phyloP scores from a whole-genome alignment of 495 filamentous ascomycete genomes.

The Talaromyces proteolyticus region DNA sequence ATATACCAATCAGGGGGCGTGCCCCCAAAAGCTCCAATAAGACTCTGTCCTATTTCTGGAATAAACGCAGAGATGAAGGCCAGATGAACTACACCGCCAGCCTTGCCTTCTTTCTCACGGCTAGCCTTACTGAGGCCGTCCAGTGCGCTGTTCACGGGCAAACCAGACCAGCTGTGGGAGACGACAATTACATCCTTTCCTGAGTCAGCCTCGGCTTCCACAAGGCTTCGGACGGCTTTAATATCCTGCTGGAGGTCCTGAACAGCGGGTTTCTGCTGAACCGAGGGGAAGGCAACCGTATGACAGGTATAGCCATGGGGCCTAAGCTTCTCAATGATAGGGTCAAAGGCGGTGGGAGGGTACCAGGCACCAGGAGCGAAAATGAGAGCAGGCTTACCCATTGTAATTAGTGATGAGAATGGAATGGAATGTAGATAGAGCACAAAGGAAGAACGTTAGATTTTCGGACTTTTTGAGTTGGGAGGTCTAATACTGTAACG shows the following conservation, averaged over 20 bases:
- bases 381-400: conserved; percentile 30
- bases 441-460: too few relatives aligned
- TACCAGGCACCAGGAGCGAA: conserved; percentile 33
- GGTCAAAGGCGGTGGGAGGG: conserved; percentile 24
- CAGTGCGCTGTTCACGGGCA: conserved; percentile 42
- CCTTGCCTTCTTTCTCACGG: conserved; percentile 21
- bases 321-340: conserved; percentile 17
- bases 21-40: conserved; percentile 31
- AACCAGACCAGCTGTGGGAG: conserved; percentile 43
- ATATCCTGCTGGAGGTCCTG: conserved; percentile 25
- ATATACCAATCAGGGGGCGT: conserved; percentile 27
- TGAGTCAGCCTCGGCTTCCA: conserved; percentile 17
- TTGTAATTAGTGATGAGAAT: too few relatives aligned
- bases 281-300: conserved; percentile 25
- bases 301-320: conserved; percentile 16
- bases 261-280: conserved; percentile 19
- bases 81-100: conserved; percentile 38
- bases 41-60: conserved; percentile 25
- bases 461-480: too few relatives aligned
- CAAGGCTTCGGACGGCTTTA: conserved; percentile 15
- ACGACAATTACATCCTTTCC: conserved; percentile 32
- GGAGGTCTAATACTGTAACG: too few relatives aligned
- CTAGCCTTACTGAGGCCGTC: conserved; percentile 35
- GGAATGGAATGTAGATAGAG: too few relatives aligned
- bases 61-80: conserved; percentile 40